A percentile compares a stretch with the other conserved stretches of the same genome.
Conservation (phyloP, 2,329 filamentous ascomycete species). For the Colletotrichum lini region DNA sequence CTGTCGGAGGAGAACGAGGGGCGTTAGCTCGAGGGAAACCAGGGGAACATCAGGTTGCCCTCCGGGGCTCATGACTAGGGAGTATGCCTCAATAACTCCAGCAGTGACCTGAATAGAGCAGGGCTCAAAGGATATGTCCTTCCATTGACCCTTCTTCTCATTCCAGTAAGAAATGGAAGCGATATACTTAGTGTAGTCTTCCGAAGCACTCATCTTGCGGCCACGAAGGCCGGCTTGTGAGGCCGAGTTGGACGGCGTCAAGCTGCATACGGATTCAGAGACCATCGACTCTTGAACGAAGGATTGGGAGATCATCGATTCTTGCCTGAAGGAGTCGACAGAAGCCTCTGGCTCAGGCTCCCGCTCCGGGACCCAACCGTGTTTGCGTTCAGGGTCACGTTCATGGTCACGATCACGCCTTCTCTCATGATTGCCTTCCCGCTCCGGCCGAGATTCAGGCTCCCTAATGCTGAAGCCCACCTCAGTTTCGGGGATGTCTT, state of each 20-base stretch:
- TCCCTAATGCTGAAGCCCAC: slow-evolving; percentile 71
- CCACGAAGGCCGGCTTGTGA: slow-evolving; percentile 78
- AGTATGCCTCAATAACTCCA: slow-evolving; percentile 72
- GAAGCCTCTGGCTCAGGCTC: slow-evolving; percentile 15
- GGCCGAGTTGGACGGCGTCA: slow-evolving; percentile 85
- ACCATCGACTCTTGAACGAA: slow-evolving; percentile 53
- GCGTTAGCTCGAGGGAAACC: slow-evolving; percentile 87
- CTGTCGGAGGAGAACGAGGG: slow-evolving; percentile 88
- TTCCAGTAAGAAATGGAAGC: slow-evolving; percentile 75
- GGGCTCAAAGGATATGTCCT: slow-evolving; percentile 66
- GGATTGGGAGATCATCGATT: slow-evolving; percentile 57
- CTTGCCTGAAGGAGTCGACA: slow-evolving; percentile 18
- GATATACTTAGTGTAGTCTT: slow-evolving; percentile 62
- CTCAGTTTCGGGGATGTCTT: slow-evolving; percentile 71
- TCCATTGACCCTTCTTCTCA: slow-evolving; percentile 72
- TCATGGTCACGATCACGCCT: slow-evolving; percentile 44
- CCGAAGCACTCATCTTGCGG: slow-evolving; percentile 60
- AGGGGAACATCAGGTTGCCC: slow-evolving; percentile 58
- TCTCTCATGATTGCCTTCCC: slow-evolving; percentile 43
- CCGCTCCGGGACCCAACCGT: slow-evolving; percentile 27
- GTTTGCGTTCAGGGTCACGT: slow-evolving; percentile 42
- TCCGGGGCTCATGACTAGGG: slow-evolving; percentile 52
- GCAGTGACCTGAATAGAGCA: slow-evolving; percentile 71
- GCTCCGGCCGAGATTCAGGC: slow-evolving; percentile 48
- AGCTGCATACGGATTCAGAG: slow-evolving; percentile 69